Evolutionary conservation across 768 basidiomycete genomes (phyloP).

Genomic region (Dioszegia crocea): DNA sequence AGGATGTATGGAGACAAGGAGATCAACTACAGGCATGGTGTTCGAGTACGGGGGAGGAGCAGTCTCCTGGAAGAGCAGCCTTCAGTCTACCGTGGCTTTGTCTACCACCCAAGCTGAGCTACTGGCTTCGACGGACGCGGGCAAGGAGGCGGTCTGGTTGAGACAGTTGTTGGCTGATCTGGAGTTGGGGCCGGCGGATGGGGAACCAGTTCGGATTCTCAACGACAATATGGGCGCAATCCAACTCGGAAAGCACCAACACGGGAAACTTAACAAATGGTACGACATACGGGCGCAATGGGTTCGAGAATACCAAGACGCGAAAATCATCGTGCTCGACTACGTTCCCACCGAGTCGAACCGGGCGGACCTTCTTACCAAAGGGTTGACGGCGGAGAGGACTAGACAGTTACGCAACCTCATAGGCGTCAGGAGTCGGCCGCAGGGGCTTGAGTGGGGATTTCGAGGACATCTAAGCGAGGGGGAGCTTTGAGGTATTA

Average conservation of each 20-base stretch:
- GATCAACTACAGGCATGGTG: conserved; percentile 49
- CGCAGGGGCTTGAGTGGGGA: background rate
- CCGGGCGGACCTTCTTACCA: conserved; percentile 4
- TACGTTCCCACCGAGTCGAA: background rate
- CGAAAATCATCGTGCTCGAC: conserved; percentile 3
- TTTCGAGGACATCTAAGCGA: background rate
- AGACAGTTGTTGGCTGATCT: background rate
- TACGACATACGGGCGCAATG: conserved; percentile 52
- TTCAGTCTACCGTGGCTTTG: background rate
- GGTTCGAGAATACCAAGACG: conserved; percentile 1
- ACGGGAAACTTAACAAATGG: conserved; percentile 49
- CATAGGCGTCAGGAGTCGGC: background rate
- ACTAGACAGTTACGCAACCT: background rate
- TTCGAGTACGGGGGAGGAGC: background rate
- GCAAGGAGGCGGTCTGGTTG: conserved; percentile 3
- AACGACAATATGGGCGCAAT: conserved; percentile 50
- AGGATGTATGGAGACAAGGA: conserved; percentile 28
- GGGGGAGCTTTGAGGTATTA: conserved; percentile 3
- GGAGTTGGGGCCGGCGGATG: background rate
- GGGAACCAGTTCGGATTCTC: background rate
- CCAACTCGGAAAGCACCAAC: conserved; percentile 47
- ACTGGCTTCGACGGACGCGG: conserved; percentile 2
- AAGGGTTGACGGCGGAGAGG: background rate
- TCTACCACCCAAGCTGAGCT: background rate
- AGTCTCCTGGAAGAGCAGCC: background rate